These are phyloP conservation scores for Carex kokanica DNA, from an alignment of 176 grass and related monocot species.

Conservation along the genomic window DNA sequence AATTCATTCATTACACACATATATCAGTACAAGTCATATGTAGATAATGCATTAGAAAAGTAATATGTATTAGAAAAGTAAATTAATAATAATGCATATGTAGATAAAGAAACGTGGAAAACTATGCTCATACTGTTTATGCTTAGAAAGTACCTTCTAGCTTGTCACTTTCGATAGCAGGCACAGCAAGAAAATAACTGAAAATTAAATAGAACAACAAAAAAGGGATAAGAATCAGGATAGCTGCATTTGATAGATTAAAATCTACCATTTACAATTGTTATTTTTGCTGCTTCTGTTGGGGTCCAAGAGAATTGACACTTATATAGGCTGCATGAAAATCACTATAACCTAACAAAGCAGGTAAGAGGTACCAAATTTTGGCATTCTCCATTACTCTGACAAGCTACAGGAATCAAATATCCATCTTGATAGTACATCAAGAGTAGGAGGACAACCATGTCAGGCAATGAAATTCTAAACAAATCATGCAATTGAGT, in stretches of 20 bases:
- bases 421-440: not conserved
- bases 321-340: not conserved
- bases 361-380: not conserved
- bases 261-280: not conserved
- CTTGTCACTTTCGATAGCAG: not conserved
- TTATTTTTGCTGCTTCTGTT: not conserved
- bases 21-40: not conserved
- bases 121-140: not conserved
- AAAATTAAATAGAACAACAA: not conserved
- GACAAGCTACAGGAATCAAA: not conserved
- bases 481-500: not conserved
- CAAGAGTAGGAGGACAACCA: not conserved
- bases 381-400: not conserved
- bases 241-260: not conserved
- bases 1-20: not conserved
- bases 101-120: not conserved
- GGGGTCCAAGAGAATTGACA: not conserved
- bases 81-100: not conserved
- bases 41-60: not conserved
- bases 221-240: not conserved
- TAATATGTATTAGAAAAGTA: conserved; percentile 10
- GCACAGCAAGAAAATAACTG: conserved; percentile 28
- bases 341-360: conserved; percentile 3
- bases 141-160: conserved; percentile 46
- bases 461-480: not conserved